Evolutionary conservation across 306 rosid species (phyloP).

Genomic region (Fragaria nilgerrensis): DNA sequence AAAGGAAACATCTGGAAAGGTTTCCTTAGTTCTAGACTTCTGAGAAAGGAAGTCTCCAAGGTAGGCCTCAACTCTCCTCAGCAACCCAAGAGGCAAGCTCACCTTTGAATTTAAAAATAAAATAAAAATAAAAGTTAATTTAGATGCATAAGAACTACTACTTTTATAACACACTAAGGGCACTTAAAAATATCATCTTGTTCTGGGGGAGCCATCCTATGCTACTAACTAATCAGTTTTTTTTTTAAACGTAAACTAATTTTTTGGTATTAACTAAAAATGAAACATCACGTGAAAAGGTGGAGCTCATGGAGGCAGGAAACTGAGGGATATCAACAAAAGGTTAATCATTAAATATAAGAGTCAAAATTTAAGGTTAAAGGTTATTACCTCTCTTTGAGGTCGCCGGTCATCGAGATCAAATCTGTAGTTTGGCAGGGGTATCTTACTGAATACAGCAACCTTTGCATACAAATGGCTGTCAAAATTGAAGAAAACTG

Average conservation of each 20-base stretch:
- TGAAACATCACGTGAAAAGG: background rate
- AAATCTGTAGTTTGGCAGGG: constrained; percentile 91
- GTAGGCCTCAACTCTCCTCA: constrained; percentile 59
- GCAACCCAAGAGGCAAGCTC: constrained; percentile 47
- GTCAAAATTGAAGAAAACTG: constrained; percentile 24
- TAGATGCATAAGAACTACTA: constrained; percentile 12
- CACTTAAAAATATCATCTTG: background rate
- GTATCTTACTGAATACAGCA: constrained; percentile 82
- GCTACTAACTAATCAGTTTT: background rate
- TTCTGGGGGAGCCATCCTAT: background rate
- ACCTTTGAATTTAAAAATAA: constrained; percentile 53
- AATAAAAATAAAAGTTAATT: constrained; percentile 19
- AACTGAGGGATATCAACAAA: background rate
- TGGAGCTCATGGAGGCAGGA: background rate
- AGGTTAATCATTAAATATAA: background rate
- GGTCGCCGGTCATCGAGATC: constrained; percentile 92
- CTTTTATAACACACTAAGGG: background rate
- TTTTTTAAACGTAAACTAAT: background rate
- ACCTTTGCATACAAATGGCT: constrained; percentile 83
- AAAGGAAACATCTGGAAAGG: constrained; percentile 45
- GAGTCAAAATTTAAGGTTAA: background rate
- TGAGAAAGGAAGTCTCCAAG: constrained; percentile 56
- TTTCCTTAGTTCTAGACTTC: constrained; percentile 54
- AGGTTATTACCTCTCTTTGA: constrained; percentile 73
- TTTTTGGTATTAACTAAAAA: background rate